Evolutionary conservation across 768 basidiomycete genomes (phyloP).

Genomic region (Boletus sensibilis): DNA sequence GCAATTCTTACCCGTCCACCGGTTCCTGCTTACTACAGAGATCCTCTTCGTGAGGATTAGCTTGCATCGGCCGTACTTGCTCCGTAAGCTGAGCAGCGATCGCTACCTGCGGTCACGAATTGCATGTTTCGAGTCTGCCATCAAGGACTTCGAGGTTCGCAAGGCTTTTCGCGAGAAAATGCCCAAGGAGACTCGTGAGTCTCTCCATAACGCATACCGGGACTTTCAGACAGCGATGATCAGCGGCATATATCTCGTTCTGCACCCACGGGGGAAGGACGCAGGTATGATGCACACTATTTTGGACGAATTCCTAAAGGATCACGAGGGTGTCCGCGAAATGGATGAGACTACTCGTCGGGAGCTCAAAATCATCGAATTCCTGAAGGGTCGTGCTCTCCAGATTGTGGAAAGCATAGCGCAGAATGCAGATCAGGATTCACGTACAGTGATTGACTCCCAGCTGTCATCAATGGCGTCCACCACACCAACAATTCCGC

Average conservation of each 20-base stretch:
- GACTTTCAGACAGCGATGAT: conserved; percentile 92
- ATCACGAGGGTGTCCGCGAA: conserved; percentile 50
- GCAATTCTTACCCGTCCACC: conserved; percentile 73
- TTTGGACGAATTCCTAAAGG: conserved; percentile 72
- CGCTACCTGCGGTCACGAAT: conserved; percentile 77
- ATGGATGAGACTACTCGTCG: conserved; percentile 81
- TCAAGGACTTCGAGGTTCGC: conserved; percentile 81
- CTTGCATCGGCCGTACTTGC: conserved; percentile 83
- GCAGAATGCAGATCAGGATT: conserved; percentile 17
- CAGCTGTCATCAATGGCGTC: conserved; percentile 33
- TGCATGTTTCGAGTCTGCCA: conserved; percentile 90
- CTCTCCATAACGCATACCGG: conserved; percentile 77
- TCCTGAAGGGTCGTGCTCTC: conserved; percentile 67
- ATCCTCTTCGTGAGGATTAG: conserved; percentile 83
- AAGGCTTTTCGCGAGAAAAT: conserved; percentile 61
- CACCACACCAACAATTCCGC: conserved; percentile 8
- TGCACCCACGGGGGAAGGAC: conserved; percentile 72
- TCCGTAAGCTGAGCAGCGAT: conserved; percentile 71
- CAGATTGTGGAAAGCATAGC: conserved; percentile 42
- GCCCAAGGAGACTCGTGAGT: conserved; percentile 62
- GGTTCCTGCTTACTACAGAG: conserved; percentile 88
- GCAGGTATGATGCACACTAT: conserved; percentile 74
- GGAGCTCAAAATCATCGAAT: conserved; percentile 84
- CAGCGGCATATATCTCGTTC: conserved; percentile 79
- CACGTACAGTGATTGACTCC: conserved; percentile 27